Evolutionary conservation across 805 yeast species (phyloP), one percentile per base, ranked within the genome.

Genomic region (Clavispora santaluciae): DNA sequence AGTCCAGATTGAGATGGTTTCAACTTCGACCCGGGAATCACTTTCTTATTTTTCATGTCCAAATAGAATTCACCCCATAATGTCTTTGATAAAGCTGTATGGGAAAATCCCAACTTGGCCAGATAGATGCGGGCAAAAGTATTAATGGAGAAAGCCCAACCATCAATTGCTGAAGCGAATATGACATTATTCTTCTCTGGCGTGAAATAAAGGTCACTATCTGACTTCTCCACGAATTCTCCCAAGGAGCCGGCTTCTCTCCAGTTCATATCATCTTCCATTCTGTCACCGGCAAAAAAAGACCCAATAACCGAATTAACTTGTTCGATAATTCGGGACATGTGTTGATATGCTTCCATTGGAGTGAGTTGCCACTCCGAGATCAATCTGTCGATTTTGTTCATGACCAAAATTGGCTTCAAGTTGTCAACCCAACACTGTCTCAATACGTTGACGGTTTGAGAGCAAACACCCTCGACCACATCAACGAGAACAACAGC

Each of bases 401-500:
- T 93, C 52, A 93, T 64, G 13, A 93, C 96, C 41, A 93, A 70
- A 13, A 93, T 67, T 2, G 98, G 96, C 56, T 83, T 86, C 52
- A 93, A 66, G 51, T 86, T 83, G 58, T 93, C 99, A 4, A 84
- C 78, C 97, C 98, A 93, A 38, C 95, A 86, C 61, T 93, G 98
- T 56, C 98, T 76, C 46, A 91, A 68, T 1, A 93, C 99, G 13
- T 93, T 90, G 9, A 93, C 86, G 0, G 99, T 93, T 59, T 93
- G 99, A 0, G 98, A 90, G 56, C 97, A 90, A 0, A 93, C 98
- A 20, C 99, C 99, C 65, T 93, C 99, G 2, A 93, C 96, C 3
- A 87, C 97, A 61, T 93, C 99, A 2, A 93, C 96, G 12, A 93
- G 68, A 0, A 93, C 95, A 3, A 93, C 84, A 0, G 98, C 96